Conservation (phyloP, 176 grass and related monocot species). For the Ensete glaucum region DNA sequence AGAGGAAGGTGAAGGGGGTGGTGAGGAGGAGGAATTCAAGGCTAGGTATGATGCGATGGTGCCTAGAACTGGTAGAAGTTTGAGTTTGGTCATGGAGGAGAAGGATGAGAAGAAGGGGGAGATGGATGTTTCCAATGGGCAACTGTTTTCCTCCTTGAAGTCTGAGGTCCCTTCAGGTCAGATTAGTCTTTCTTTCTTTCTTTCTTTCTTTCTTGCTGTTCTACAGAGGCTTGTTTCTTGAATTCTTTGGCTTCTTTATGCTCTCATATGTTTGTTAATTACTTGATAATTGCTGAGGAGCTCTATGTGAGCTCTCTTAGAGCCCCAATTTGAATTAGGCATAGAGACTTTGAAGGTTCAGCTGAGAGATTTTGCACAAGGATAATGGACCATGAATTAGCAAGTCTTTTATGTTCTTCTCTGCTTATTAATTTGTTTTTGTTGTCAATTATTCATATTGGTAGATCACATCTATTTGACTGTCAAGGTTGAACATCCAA, state of each 20-base stretch:
- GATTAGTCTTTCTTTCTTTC: neutral
- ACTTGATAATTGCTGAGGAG: neutral
- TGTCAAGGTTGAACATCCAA: neutral
- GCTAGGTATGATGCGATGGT: neutral
- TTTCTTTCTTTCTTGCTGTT: neutral
- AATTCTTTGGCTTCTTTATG: neutral
- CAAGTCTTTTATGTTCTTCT: no score
- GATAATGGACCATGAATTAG: no score
- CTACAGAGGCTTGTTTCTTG: no score
- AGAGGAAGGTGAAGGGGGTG: neutral
- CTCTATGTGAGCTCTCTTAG: neutral
- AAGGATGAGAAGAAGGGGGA: conserved; percentile 8
- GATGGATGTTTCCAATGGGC: conserved; percentile 8
- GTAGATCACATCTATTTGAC: neutral
- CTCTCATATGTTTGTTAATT: neutral
- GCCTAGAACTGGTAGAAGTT: neutral
- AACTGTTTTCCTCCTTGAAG: conserved; percentile 25
- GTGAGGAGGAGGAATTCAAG: neutral
- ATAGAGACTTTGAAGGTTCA: neutral
- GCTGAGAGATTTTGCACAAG: neutral
- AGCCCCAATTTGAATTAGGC: neutral
- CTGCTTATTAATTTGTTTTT: no score
- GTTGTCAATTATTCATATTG: no score
- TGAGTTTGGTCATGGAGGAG: neutral
- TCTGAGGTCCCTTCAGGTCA: conserved; percentile 44